Conservation (phyloP, 371 early-diverging fungal genomes). For the Mucor plumbeus region DNA sequence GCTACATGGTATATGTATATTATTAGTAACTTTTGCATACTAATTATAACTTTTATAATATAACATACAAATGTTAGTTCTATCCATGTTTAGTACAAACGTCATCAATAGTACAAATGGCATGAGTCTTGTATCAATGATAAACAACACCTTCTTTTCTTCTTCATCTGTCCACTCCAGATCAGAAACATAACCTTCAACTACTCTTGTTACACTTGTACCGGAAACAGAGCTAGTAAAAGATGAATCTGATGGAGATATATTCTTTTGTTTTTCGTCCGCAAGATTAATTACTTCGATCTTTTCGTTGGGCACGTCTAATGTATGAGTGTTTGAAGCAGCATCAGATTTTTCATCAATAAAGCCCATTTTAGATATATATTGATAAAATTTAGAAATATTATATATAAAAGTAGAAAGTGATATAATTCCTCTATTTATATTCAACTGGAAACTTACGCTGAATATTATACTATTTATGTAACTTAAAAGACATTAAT, state of each 20-base stretch:
- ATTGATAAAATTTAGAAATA: background rate
- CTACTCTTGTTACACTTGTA: background rate
- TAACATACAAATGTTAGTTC: constrained; percentile 12
- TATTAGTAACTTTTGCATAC: too few species aligned
- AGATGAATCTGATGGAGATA: background rate
- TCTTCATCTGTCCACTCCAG: constrained; percentile 45
- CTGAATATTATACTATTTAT: background rate
- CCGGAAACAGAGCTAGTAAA: background rate
- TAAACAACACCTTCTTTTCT: constrained; percentile 30
- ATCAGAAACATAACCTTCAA: constrained; percentile 17
- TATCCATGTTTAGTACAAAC: constrained; percentile 18
- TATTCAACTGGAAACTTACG: background rate
- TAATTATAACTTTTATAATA: background rate
- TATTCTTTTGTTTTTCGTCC: constrained; percentile 1
- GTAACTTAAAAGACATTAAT: background rate
- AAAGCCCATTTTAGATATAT: background rate
- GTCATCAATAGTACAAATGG: constrained; percentile 37
- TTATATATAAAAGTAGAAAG: background rate
- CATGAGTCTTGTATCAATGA: constrained; percentile 38
- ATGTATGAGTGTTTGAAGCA: background rate
- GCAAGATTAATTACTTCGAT: background rate
- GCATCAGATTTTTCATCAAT: background rate
- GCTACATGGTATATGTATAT: constrained; percentile 21
- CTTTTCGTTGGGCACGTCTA: background rate
- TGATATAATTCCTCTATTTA: background rate